phyloP scores from a whole-genome alignment of 768 basidiomycete genomes.

The Kwoniella dendrophila region DNA sequence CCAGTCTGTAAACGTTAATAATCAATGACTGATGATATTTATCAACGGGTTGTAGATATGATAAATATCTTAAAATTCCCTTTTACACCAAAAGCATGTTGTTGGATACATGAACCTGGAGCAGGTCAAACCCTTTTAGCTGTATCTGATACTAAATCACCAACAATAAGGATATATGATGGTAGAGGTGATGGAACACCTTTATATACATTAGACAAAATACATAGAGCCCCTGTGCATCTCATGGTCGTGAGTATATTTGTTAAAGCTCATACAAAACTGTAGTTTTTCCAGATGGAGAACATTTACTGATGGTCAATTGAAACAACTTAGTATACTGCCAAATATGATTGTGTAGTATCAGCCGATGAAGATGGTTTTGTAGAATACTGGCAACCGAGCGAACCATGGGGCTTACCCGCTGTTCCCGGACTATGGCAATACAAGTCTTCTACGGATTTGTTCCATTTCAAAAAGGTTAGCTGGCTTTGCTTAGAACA shows the following conservation, averaged over 20 bases:
- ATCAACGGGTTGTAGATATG: slow-evolving; percentile 69
- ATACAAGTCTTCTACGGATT: slow-evolving; percentile 85
- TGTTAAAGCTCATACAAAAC: background rate
- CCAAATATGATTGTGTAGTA: slow-evolving; percentile 84
- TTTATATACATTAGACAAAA: slow-evolving; percentile 70
- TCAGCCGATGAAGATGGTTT: slow-evolving; percentile 95
- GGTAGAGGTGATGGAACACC: slow-evolving; percentile 81
- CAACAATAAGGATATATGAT: slow-evolving; percentile 85
- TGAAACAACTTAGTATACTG: slow-evolving; percentile 70
- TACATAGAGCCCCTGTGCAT: slow-evolving; percentile 89
- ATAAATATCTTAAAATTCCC: slow-evolving; percentile 94
- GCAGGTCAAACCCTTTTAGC: slow-evolving; percentile 86
- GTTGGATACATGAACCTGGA: slow-evolving; percentile 90
- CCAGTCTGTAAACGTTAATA: too few species aligned
- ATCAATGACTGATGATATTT: background rate
- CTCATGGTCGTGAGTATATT: slow-evolving; percentile 72
- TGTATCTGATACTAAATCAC: slow-evolving; percentile 78
- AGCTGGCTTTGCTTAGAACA: slow-evolving; percentile 14
- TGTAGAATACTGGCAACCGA: slow-evolving; percentile 92
- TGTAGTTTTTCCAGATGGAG: background rate
- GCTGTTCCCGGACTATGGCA: slow-evolving; percentile 79
- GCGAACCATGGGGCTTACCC: slow-evolving; percentile 83
- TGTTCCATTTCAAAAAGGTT: slow-evolving; percentile 99
- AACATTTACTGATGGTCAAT: background rate
- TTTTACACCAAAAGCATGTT: slow-evolving; percentile 81